These are phyloP conservation scores for Drosera spatulata DNA, from an alignment of 179 eudicot species.

Conservation along the genomic window DNA sequence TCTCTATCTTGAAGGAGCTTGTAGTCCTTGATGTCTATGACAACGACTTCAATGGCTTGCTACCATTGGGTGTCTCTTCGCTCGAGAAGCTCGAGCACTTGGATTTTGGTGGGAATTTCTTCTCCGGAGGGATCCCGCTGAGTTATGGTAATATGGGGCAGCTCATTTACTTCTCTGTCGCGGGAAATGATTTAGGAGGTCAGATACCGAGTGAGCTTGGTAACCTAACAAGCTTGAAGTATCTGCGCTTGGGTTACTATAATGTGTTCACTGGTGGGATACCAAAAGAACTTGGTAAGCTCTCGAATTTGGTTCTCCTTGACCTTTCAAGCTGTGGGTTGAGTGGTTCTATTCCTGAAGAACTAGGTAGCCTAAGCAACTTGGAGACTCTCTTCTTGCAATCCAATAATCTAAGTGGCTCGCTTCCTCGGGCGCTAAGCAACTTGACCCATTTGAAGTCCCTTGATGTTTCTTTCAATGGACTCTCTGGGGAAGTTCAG, in stretches of 20 bases:
- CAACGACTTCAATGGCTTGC: constrained; percentile 40
- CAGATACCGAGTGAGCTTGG: constrained; percentile 34
- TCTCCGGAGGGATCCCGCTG: constrained; percentile 39
- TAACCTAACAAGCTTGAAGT: constrained; percentile 28
- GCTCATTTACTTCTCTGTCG: constrained; percentile 39
- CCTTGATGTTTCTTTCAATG: constrained; percentile 43
- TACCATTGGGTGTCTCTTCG: constrained; percentile 22
- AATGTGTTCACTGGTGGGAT: constrained; percentile 49
- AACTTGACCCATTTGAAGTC: constrained; percentile 21
- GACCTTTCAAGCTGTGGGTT: constrained; percentile 40
- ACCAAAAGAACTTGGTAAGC: constrained; percentile 38
- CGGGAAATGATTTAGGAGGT: constrained; percentile 51
- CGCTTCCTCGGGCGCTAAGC: constrained; percentile 30
- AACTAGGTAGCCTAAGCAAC: constrained; percentile 32
- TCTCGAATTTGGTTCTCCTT: constrained; percentile 27
- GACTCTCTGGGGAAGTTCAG: constrained; percentile 44
- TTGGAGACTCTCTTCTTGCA: constrained; percentile 44
- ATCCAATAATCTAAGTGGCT: constrained; percentile 34
- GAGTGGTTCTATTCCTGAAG: constrained; percentile 34
- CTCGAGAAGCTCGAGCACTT: constrained; percentile 33
- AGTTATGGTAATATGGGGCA: constrained; percentile 26
- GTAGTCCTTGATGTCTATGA: constrained; percentile 44
- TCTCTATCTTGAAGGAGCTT: constrained; percentile 23
- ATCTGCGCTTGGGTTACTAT: constrained; percentile 49
- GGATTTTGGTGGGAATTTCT: constrained; percentile 58